Base-by-base conservation (phyloP, 2,329 filamentous ascomycete species). In the Cytospora leucostoma region DNA sequence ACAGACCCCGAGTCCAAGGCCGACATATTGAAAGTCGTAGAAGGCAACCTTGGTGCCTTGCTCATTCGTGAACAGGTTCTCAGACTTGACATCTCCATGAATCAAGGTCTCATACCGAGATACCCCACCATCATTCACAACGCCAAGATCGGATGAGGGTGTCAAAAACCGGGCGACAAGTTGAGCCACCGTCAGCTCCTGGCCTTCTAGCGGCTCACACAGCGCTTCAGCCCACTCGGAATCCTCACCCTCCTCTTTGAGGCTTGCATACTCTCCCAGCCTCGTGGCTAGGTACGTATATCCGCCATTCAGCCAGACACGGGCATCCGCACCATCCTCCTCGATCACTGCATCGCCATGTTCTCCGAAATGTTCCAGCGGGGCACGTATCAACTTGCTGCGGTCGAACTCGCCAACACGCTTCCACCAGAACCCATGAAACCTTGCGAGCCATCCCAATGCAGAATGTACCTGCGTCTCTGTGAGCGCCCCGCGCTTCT, bases 21-120 rank as follows among this genome's bases (percentile, higher is more conserved):
- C 88, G 0, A 84, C 81, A 67, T 90, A 90, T 68, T 90, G 88
- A 62, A 90, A 90, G 70, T 90, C 88, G 68, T 86, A 89, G 66
- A 90, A 87, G 0, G 84, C 86, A 1, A 87, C 85, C 4, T 75
- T 64, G 2, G 81, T 73, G 1, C 83, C 85, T 0, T 71, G 67
- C 0, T 69, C 63, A 0, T 76, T 85, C 0, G 84, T 84, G 69
- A 89, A 89, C 7, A 90, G 78, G 64, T 90, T 90, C 67, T 89
- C 87, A 0, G 84, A 87, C 71, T 90, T 90, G 58, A 89, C 86
- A 62, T 90, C 88, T 8, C 88, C 88, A 68, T 90, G 88, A 8
- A 90, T 84, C 17, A 85, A 78, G 0, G 86, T 87, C 66, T 88
- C 79, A 1, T 65, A 65, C 27, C 33, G 44, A 32, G 54, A 51